Percentiles rank a stretch among this genome's conserved stretches.
Evolutionary conservation across 192 early-diverging fungal species (phyloP).

Genomic region (Diversispora epigaea): DNA sequence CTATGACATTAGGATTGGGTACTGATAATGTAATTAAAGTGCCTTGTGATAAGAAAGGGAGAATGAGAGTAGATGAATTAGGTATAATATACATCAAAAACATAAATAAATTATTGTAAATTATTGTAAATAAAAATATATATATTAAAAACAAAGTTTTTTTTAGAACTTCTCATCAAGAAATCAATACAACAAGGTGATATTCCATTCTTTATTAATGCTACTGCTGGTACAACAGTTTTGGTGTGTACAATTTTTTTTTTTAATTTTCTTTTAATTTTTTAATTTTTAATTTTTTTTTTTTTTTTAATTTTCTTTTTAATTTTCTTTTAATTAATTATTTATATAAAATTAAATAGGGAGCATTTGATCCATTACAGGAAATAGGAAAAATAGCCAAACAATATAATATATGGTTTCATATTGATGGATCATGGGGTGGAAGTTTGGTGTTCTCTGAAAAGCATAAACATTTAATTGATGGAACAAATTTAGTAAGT

Average conservation of each 20-base stretch:
- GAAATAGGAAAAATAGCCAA: slow-evolving; percentile 58
- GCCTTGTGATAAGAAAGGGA: slow-evolving; percentile 58
- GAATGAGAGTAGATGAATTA: slow-evolving; percentile 59
- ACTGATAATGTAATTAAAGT: slow-evolving; percentile 66
- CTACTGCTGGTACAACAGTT: slow-evolving; percentile 82
- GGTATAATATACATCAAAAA: slow-evolving; percentile 34
- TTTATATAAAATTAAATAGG: slow-evolving; percentile 35
- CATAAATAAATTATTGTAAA: background rate
- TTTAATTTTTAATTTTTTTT: background rate
- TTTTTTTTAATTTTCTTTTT: no score
- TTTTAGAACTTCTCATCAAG: slow-evolving; percentile 47
- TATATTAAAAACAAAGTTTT: background rate
- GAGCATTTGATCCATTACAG: slow-evolving; percentile 73
- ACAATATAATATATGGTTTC: slow-evolving; percentile 67
- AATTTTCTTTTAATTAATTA: background rate
- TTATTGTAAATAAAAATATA: background rate
- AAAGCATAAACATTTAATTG: slow-evolving; percentile 41
- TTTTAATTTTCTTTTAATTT: background rate
- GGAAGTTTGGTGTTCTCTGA: slow-evolving; percentile 66
- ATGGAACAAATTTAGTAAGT: slow-evolving; percentile 52
- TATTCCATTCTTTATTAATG: slow-evolving; percentile 78
- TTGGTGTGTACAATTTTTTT: slow-evolving; percentile 41
- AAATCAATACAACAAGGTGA: slow-evolving; percentile 44
- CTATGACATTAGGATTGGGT: slow-evolving; percentile 69
- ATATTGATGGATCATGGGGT: slow-evolving; percentile 82